phyloP scores from a whole-genome alignment of 495 filamentous ascomycete genomes.

The Penicillium roqueforti region DNA sequence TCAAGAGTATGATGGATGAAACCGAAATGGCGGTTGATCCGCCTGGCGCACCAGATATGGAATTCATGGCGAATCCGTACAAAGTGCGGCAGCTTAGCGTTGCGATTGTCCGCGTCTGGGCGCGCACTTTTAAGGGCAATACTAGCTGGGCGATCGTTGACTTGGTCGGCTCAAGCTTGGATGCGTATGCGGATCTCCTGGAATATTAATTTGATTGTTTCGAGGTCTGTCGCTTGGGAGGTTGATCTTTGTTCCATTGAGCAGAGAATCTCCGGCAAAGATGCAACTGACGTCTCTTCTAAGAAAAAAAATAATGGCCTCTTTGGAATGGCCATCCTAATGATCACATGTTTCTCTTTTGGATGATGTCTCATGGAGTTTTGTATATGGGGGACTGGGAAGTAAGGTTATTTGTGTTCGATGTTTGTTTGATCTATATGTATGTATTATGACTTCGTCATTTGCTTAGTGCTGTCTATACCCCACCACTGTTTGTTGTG shows the following conservation, averaged over 20 bases:
- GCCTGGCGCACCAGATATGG: constrained; percentile 39
- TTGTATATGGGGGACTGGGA: constrained; percentile 6
- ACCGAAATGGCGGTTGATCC: constrained; percentile 63
- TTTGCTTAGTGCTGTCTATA: constrained; percentile 8
- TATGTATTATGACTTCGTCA: constrained; percentile 12
- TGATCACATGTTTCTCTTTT: constrained; percentile 7
- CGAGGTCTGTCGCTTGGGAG: not conserved
- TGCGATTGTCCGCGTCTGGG: constrained; percentile 52
- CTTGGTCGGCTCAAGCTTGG: constrained; percentile 44
- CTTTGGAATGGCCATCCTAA: constrained; percentile 6
- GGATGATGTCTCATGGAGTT: constrained; percentile 1
- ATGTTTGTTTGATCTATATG: constrained; percentile 6
- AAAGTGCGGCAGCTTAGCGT: constrained; percentile 48
- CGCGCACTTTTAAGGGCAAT: constrained; percentile 51
- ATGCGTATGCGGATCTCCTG: constrained; percentile 42
- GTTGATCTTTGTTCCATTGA: not conserved
- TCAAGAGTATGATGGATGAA: constrained; percentile 72
- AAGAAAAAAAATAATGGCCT: constrained; percentile 1
- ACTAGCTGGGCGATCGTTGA: constrained; percentile 54
- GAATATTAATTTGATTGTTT: constrained; percentile 21
- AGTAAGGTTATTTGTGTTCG: not conserved
- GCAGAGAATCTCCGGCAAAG: not conserved
- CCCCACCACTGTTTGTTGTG: constrained; percentile 3
- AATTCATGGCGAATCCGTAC: constrained; percentile 43
- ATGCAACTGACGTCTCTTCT: not conserved